Base-by-base conservation (phyloP, 2,329 filamentous ascomycete genomes). In the Ceratocystis papillata region DNA sequence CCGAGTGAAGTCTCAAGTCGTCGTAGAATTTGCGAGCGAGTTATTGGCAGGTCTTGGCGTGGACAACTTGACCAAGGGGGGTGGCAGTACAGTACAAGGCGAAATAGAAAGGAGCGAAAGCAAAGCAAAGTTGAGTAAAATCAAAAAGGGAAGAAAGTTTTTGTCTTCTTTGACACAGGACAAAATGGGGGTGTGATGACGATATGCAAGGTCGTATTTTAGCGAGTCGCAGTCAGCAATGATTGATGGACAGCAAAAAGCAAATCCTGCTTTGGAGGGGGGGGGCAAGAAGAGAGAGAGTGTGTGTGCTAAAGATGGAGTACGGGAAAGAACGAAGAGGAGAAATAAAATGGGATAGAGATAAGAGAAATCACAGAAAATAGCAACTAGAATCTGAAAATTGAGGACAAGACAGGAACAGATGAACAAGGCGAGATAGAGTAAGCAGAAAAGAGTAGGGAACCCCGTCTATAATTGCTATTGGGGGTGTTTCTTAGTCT, bases 91-190 rank as follows among this genome's bases (percentile, higher is more conserved):
- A 22, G 33, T 12, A 62, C 28, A 48, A 46, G 46, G 41, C 45
- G 60, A 48, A 17, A 45, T 45, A 20, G 22, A 62, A 62, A 28
- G 17, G 33, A 62, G 41, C 33, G 37, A 46, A 37, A 28, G 60
- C 20, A 45, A 61, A 44, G 28, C 15, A 48, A 64, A 28, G 45
- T 46, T n/a, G 33, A 48, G 8, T 15, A 33, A 12, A 33, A 45
- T 20, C 25, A 20, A 44, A 57, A 41, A 22, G 53, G 59, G 53
- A 65, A 28, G 25, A 33, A 8, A 22, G 28, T 69, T 65, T 65
- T 67, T 69, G 50, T 67, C 65, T 59, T 60, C 15, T 63, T 33
- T 30, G 69, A 63, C 70, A 67, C 67, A 67, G 67, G 55, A 45
- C 44, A 53, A 60, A 66, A 15, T 41, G 70, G 60, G 57, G 64